A percentile compares a stretch with the other conserved stretches of the same genome.
Evolutionary conservation across 2,329 filamentous ascomycete species (phyloP).

Genomic region (Penicillium sp.): DNA sequence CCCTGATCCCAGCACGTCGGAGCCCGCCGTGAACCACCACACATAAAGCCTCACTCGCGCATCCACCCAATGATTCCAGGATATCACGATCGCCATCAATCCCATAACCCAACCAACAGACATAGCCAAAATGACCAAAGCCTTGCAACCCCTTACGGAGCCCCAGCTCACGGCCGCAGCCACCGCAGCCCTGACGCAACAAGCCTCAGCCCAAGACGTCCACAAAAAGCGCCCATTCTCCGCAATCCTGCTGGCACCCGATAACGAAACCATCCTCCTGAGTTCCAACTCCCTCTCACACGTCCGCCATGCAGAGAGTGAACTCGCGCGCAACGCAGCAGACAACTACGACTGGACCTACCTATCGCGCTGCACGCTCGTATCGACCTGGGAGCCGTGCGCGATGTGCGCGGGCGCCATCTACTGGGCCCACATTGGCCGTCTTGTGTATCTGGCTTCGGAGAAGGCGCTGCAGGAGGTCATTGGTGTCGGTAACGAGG

Average conservation of each 20-base stretch:
- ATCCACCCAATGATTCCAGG: neutral
- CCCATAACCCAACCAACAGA: neutral
- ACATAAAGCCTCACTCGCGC: neutral
- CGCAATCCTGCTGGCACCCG: conserved; percentile 51
- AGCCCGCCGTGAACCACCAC: conserved; percentile 14
- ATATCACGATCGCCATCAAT: neutral
- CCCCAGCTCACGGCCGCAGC: conserved; percentile 46
- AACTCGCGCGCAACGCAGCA: conserved; percentile 53
- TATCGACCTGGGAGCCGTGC: conserved; percentile 59
- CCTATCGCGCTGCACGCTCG: conserved; percentile 53
- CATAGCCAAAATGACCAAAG: neutral
- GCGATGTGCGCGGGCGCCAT: conserved; percentile 55
- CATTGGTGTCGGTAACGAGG: conserved; percentile 51
- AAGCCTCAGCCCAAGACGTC: conserved; percentile 44
- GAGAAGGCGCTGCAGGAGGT: conserved; percentile 50
- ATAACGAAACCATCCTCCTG: conserved; percentile 53
- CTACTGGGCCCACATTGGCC: conserved; percentile 57
- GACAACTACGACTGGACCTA: conserved; percentile 52
- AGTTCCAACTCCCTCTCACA: conserved; percentile 55
- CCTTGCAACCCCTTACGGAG: conserved; percentile 32
- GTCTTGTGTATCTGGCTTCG: conserved; percentile 54
- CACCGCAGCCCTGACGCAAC: conserved; percentile 44
- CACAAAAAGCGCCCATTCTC: conserved; percentile 55
- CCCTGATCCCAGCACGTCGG: conserved; percentile 10
- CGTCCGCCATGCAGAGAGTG: conserved; percentile 56